A percentile compares a stretch with the other conserved stretches of the same genome.
phyloP scores from a whole-genome alignment of 305 asterid genomes.

The Solanum hybrid region DNA sequence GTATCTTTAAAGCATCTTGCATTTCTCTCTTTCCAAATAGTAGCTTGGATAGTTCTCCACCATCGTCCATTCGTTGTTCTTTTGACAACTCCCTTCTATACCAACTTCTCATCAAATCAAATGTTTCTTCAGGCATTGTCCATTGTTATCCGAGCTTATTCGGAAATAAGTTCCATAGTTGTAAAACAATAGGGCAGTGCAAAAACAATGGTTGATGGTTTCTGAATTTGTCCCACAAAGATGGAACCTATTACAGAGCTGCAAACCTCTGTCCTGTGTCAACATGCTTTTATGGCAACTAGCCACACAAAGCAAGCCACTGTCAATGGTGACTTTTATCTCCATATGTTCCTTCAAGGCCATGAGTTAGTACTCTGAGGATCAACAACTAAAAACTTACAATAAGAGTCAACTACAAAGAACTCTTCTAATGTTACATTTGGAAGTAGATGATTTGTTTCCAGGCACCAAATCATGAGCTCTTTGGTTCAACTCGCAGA shows the following conservation, averaged over 20 bases:
- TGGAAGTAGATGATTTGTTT: not conserved
- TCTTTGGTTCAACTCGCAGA: not conserved
- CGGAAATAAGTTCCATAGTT: not conserved
- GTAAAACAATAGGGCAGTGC: not conserved
- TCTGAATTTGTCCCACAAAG: not conserved
- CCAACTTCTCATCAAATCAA: not conserved
- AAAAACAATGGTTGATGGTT: not conserved
- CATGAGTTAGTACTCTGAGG: not conserved
- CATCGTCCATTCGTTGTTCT: not conserved
- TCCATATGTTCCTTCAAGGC: not conserved
- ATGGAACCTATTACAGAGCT: not conserved
- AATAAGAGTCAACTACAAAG: not conserved
- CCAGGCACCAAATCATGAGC: not conserved
- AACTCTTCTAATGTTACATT: not conserved
- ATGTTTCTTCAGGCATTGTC: not conserved
- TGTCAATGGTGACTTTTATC: not conserved
- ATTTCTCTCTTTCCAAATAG: not conserved
- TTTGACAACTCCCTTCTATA: not conserved
- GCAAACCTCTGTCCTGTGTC: not conserved
- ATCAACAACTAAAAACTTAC: not conserved
- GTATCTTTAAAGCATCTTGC: not conserved
- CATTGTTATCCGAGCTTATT: not conserved
- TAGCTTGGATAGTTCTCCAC: not conserved
- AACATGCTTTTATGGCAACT: not conserved
- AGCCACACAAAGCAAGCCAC: not conserved